Evolutionary conservation across 2,329 filamentous ascomycete species (phyloP), one percentile per base, ranked within the genome.

Genomic region (Microdochium paspali): DNA sequence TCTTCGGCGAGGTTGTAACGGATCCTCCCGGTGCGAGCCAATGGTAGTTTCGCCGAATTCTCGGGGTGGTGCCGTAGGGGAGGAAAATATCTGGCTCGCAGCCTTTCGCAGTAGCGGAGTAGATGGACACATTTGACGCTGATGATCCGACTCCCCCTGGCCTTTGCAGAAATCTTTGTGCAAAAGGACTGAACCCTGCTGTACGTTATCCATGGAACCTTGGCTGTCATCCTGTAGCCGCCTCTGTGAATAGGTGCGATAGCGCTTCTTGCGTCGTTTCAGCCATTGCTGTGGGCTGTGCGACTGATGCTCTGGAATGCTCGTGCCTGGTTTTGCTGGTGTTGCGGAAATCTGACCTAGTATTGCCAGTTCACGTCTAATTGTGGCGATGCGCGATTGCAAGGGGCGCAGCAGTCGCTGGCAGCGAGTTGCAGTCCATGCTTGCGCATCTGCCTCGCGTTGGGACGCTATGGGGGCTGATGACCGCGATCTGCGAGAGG

Each of bases 361-460:
- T 3, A 18, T 40, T n/a, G 35, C 35, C 15, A 20, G 10, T 7
- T 24, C 42, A 7, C 63, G 67, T 30, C 66, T 64, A 5, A 75
- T 55, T 2, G 62, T 56, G n/a, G 60, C 54, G 23, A 76, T 53
- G 10, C 71, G 66, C 7, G 68, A 64, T 25, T 73, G 64, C 0
- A 76, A 56, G 28, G 73, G 72, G 3, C 72, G 69, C 18, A 76
- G 62, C 5, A 74, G 56, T 2, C 71, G 64, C 44, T 70, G 66
- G 42, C 72, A 76, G 47, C 71, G 61, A 45, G 69, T 65, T 4
- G 72, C 68, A 4, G 70, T 75, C 73, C 73, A 76, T 12, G 61
- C 61, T 42, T 65, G 64, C 15, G 40, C 3, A n/a, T 40, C 35
- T 21, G 35, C 26, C 13, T 13, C 26, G 26, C 26, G 26, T 7